Conservation (phyloP, 140 eudicot genomes). For the Ambrosia hybrid region DNA sequence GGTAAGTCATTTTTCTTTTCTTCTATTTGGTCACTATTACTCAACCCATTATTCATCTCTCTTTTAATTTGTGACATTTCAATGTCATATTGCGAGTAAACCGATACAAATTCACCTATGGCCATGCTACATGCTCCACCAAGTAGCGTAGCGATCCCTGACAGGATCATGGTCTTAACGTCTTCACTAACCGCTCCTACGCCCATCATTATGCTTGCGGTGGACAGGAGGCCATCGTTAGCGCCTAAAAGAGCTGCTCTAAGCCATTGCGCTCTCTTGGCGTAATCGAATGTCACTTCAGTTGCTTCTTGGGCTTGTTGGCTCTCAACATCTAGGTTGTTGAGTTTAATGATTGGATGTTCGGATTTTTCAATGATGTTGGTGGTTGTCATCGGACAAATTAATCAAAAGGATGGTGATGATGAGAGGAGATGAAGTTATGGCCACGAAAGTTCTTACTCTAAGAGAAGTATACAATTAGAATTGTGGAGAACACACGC, state of each 20-base stretch:
- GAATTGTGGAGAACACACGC: slow-evolving; percentile 33
- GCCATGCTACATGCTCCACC: slow-evolving; percentile 68
- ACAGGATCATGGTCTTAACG: slow-evolving; percentile 44
- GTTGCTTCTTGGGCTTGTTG: slow-evolving; percentile 15
- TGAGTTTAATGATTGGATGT: slow-evolving; percentile 13
- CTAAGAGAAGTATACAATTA: not conserved
- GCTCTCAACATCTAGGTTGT: slow-evolving; percentile 25
- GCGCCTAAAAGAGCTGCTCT: slow-evolving; percentile 56
- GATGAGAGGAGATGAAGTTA: slow-evolving; percentile 13
- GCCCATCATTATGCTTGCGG: slow-evolving; percentile 50
- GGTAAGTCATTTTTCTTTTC: slow-evolving; percentile 40
- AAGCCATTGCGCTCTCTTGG: slow-evolving; percentile 49
- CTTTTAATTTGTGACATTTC: slow-evolving; percentile 49
- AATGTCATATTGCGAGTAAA: slow-evolving; percentile 54
- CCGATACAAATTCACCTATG: slow-evolving; percentile 59
- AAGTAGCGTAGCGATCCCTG: slow-evolving; percentile 42
- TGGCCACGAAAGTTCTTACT: slow-evolving; percentile 1
- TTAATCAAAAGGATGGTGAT: not conserved
- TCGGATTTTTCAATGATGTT: not conserved
- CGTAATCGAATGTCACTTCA: slow-evolving; percentile 30
- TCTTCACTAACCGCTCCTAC: slow-evolving; percentile 47
- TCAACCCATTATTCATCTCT: slow-evolving; percentile 15
- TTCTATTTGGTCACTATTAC: slow-evolving; percentile 5
- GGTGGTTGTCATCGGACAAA: slow-evolving; percentile 19
- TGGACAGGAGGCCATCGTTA: slow-evolving; percentile 55